Base-by-base conservation (phyloP, 306 rosid species). In the Quercus dentata region DNA sequence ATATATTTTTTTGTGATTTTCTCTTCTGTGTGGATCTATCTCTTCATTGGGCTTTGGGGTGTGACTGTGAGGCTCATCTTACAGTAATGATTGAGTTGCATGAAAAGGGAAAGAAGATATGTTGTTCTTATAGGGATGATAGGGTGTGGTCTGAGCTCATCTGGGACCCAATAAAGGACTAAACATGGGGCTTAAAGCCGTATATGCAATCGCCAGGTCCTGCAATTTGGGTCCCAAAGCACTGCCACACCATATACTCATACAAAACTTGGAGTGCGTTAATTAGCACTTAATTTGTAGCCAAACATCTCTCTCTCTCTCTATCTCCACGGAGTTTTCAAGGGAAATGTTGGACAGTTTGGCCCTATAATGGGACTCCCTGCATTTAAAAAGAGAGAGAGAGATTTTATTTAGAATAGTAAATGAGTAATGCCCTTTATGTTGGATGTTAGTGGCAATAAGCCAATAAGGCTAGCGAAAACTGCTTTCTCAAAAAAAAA, bases 131-230 rank as follows among this genome's bases (percentile, higher is more conserved):
- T 35, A 71, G 74, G 80, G 71, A 76, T 14, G 68, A 38, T 49
- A 23, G 15, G 80, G 12, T 54, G 46, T 20, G 65, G 57, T 58
- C 83, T 78, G 56, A 74, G 61, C 75, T 67, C 70, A 38, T 11
- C 30, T 44, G 71, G 75, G 76, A 71, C 80, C 84, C 49, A 57
- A 58, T 20, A 28, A 14, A 23, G 46, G 69, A 74, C 75, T 74
- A 74, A n/a, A 56, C 61, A 64, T 56, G 46, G 56, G 38, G 83
- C 65, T 13, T 10, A 38, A 23, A 31, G n/a, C 17, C 23, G 23
- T 6, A 21, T 57, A 44, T 31, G 56, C 21, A 28, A 15, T 80
- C 59, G 56, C 70, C 19, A 15, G 58, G 19, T 12, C 23, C 25
- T 74, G 69, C 67, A 30, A 31, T n/a, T 33, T 56, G 65, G 77